Evolutionary conservation across 129 eudicot species (phyloP).

Genomic region (Artemisia annua): DNA sequence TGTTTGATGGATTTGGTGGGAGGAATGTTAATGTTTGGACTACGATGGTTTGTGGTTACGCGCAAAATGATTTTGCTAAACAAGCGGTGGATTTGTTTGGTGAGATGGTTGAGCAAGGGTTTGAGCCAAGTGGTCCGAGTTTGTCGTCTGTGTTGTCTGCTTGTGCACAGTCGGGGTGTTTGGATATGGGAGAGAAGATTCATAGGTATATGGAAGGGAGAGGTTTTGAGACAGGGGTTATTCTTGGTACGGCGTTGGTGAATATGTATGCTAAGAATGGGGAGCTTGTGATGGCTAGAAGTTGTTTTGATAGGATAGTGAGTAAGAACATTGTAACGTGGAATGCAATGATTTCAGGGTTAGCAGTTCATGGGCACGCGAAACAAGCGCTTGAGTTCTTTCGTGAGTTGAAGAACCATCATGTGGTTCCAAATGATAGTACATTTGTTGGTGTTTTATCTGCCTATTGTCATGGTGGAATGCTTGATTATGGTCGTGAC

Average conservation of each 20-base stretch:
- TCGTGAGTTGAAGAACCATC: constrained; percentile 32
- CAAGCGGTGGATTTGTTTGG: constrained; percentile 58
- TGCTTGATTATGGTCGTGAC: constrained; percentile 52
- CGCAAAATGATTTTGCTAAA: constrained; percentile 45
- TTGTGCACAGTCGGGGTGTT: constrained; percentile 72
- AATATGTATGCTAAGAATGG: constrained; percentile 89
- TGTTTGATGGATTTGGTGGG: constrained; percentile 62
- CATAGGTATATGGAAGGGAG: constrained; percentile 52
- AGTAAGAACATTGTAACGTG: constrained; percentile 62
- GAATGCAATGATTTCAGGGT: constrained; percentile 83
- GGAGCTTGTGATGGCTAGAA: constrained; percentile 49
- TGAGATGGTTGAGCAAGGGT: constrained; percentile 42
- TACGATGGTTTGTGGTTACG: constrained; percentile 77
- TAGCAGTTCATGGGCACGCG: constrained; percentile 74
- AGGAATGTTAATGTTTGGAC: constrained; percentile 74
- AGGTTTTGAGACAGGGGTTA: constrained; percentile 45
- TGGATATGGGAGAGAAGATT: constrained; percentile 69
- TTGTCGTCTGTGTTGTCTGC: constrained; percentile 79
- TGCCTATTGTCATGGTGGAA: constrained; percentile 82
- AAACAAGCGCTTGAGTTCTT: constrained; percentile 59
- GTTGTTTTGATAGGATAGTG: constrained; percentile 47
- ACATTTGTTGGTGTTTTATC: constrained; percentile 77
- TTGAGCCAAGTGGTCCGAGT: constrained; percentile 67
- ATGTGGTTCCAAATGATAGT: constrained; percentile 47
- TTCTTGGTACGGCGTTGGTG: constrained; percentile 86